Conservation (phyloP, 2,329 filamentous ascomycete species). For the Endothia cerciana region DNA sequence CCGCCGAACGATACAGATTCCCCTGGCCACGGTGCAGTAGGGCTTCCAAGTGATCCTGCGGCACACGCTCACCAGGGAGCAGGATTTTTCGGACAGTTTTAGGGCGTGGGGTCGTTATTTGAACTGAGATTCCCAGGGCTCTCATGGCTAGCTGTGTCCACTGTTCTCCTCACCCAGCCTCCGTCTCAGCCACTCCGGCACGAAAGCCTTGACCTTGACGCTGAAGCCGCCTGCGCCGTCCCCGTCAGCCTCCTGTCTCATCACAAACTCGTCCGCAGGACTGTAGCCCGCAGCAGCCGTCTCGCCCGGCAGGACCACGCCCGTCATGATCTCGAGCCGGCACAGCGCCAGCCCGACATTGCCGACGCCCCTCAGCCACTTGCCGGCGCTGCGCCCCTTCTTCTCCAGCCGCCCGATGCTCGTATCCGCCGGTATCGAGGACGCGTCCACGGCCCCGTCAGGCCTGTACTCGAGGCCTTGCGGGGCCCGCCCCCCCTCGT, state of each 20-base stretch:
- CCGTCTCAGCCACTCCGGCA: slow-evolving; percentile 73
- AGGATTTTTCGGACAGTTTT: background rate
- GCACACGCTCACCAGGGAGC: no score
- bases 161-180: slow-evolving; percentile 40
- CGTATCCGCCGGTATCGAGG: slow-evolving; percentile 47
- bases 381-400: slow-evolving; percentile 75
- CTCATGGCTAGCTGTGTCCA: background rate
- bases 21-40: no score
- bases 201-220: slow-evolving; percentile 74
- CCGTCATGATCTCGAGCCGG: slow-evolving; percentile 88
- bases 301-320: slow-evolving; percentile 70
- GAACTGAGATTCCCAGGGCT: background rate
- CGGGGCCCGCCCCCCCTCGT: slow-evolving; percentile 49
- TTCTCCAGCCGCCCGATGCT: slow-evolving; percentile 57
- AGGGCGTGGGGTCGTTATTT: background rate
- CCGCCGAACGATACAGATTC: no score
- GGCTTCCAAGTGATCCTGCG: no score
- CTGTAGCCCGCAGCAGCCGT: slow-evolving; percentile 66
- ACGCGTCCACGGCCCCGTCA: slow-evolving; percentile 34
- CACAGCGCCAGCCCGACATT: slow-evolving; percentile 88
- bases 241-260: slow-evolving; percentile 48
- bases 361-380: slow-evolving; percentile 77
- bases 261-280: slow-evolving; percentile 64
- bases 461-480: slow-evolving; percentile 50
- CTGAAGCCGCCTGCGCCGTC: slow-evolving; percentile 50